phyloP scores from a whole-genome alignment of 495 filamentous ascomycete genomes.

The Poronia punctata region DNA sequence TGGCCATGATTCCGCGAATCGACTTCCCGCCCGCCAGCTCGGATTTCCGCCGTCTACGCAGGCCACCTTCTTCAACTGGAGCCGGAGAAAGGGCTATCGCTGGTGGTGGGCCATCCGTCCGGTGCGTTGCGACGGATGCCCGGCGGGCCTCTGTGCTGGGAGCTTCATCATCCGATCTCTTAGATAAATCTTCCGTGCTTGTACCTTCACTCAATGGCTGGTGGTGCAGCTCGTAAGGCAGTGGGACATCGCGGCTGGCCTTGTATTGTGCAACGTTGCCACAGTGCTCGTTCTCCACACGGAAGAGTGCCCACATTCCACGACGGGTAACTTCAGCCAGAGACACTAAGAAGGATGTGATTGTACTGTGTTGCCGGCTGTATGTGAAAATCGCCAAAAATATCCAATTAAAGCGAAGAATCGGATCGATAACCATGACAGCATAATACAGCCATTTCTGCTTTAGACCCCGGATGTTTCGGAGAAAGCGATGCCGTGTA shows the following conservation, averaged over 20 bases:
- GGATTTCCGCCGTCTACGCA: constrained; percentile 28
- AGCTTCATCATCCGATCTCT: background rate
- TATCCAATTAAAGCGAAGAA: constrained; percentile 94
- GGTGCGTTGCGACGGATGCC: constrained; percentile 11
- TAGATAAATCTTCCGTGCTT: constrained; percentile 17
- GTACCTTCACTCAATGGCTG: constrained; percentile 27
- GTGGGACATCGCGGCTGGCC: constrained; percentile 69
- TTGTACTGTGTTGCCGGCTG: constrained; percentile 71
- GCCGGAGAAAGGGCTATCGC: constrained; percentile 10
- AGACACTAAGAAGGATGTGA: constrained; percentile 67
- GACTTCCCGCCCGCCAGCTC: constrained; percentile 40
- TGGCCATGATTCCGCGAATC: constrained; percentile 51
- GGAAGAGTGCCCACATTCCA: constrained; percentile 85
- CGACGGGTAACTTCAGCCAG: constrained; percentile 73
- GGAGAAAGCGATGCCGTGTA: constrained; percentile 59
- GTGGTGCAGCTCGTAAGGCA: constrained; percentile 61
- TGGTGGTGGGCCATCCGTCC: constrained; percentile 9
- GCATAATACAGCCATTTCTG: constrained; percentile 72
- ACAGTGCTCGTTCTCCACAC: constrained; percentile 96
- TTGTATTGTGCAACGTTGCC: constrained; percentile 79
- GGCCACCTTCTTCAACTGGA: constrained; percentile 29
- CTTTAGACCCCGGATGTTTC: constrained; percentile 75
- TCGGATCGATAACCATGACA: constrained; percentile 75
- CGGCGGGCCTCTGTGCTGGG: constrained; percentile 7
- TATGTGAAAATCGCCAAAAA: constrained; percentile 79